Evolutionary conservation across 352 stramenopile species (phyloP).

Genomic region (Halophytophthora batemanensis): DNA sequence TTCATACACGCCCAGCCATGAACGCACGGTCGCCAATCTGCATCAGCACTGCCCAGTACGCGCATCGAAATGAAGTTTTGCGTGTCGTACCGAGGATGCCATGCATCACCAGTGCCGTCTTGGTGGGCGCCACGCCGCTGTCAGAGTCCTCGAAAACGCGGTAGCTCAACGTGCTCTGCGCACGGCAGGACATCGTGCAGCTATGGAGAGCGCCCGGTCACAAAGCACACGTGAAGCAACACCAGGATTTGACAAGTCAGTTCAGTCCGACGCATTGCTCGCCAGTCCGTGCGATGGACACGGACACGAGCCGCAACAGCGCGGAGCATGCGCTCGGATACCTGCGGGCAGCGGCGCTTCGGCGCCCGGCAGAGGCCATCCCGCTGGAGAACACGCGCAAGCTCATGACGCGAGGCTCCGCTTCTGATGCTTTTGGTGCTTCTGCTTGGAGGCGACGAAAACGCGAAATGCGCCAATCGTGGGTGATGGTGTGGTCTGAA

Average conservation of each 20-base stretch:
- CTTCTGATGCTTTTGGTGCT: not conserved
- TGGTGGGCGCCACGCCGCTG: constrained; percentile 32
- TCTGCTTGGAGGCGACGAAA: constrained; percentile 4
- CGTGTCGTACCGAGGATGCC: constrained; percentile 63
- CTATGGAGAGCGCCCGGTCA: not conserved
- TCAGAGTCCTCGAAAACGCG: constrained; percentile 56
- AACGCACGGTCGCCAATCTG: not conserved
- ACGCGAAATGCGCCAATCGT: not conserved
- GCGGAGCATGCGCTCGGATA: not conserved
- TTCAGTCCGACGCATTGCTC: too few species aligned
- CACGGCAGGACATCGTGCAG: constrained; percentile 12
- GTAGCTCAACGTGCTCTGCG: constrained; percentile 58
- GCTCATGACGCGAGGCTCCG: not conserved
- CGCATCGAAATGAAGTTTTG: not conserved
- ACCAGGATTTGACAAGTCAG: too few species aligned
- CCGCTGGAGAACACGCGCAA: constrained; percentile 13
- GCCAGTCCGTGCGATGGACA: too few species aligned
- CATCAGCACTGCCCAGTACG: constrained; percentile 1
- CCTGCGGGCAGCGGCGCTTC: constrained; percentile 20
- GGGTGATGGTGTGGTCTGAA: not conserved
- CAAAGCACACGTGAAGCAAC: not conserved
- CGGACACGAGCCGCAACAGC: too few species aligned
- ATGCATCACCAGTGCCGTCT: constrained; percentile 78
- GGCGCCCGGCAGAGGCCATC: constrained; percentile 6
- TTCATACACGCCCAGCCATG: not conserved